Evolutionary conservation across 176 grass and related monocot species (phyloP), one percentile per base, ranked within the genome.

Genomic region (barley (Hordeum vulgare)): DNA sequence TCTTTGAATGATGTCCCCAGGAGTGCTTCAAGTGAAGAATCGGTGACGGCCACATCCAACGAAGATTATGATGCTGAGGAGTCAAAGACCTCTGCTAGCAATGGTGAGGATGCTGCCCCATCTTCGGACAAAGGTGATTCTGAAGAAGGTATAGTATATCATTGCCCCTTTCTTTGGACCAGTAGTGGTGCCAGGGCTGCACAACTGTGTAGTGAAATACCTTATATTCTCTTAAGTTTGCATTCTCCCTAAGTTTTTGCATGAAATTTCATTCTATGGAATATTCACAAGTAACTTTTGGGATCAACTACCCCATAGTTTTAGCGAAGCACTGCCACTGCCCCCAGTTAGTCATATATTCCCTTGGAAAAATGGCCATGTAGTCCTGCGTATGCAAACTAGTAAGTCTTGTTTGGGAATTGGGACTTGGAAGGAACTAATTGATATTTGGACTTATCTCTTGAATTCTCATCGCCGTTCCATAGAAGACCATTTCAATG

Each of bases 21-120:
- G 24, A 28, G 60, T 26, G 25, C 4, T 13, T 9, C 26, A 14
- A 62, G 26, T 27, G 60, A 28, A 12, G 24, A 44, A 27, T 28
- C 86, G 42, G 75, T 41, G 20, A 89, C 89, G 86, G 88, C 81
- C 79, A 74, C 58, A 61, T 1, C 24, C 58, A 61, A 4, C 58
- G 24, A 26, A 61, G 58, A 61, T 26, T 23, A 8, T 8, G 37
- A 61, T 61, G n/a, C 1, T 61, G 58, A n/a, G 58, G 24, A 26
- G 77, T 94, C 94, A 77, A 97, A 39, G 54, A 44, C 45, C 76
- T 80, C 78, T 70, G 49, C 12, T 51, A 90, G 68, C 73, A 80
- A 77, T 91, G 61, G 44, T 60, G 88, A 90, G 40, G 70, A 83
- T 81, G 61, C 11, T 62, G 23, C 60, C 28, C 25, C 44, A 65